Percentiles rank a stretch among this genome's conserved stretches.
Evolutionary conservation across 306 rosid species (phyloP).

Genomic region (Luffa aegyptiaca): DNA sequence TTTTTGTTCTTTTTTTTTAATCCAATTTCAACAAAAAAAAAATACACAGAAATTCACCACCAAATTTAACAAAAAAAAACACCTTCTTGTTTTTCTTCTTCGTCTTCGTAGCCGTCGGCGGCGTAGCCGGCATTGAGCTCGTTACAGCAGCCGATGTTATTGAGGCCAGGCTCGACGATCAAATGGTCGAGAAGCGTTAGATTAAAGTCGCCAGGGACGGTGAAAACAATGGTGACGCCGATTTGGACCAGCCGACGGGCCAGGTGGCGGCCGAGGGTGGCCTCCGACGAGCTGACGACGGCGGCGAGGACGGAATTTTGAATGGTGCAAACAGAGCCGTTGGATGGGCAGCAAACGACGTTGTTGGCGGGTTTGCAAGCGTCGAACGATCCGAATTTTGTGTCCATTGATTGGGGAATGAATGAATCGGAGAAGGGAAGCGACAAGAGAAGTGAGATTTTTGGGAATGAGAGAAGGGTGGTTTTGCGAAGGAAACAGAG

Average conservation of each 20-base stretch:
- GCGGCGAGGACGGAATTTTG: slow-evolving; percentile 10
- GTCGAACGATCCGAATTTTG: slow-evolving; percentile 31
- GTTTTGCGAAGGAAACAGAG: no score
- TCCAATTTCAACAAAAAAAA: no score
- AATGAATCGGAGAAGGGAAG: not conserved
- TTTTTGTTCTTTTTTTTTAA: no score
- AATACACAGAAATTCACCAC: no score
- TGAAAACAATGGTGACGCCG: slow-evolving; percentile 41
- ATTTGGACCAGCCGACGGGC: slow-evolving; percentile 38
- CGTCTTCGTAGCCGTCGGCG: slow-evolving; percentile 56
- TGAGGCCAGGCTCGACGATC: slow-evolving; percentile 36
- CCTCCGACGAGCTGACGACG: slow-evolving; percentile 5
- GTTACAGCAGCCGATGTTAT: slow-evolving; percentile 40
- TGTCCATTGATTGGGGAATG: slow-evolving; percentile 17
- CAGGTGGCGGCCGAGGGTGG: slow-evolving; percentile 44
- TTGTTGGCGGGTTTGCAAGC: slow-evolving; percentile 1
- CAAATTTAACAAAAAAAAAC: no score
- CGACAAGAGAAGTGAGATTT: not conserved
- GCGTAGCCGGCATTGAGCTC: slow-evolving; percentile 65
- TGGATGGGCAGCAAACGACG: slow-evolving; percentile 16
- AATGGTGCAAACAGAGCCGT: slow-evolving; percentile 18
- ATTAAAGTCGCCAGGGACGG: slow-evolving; percentile 54
- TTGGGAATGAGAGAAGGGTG: not conserved
- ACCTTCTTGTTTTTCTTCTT: no score
- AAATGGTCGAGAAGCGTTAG: slow-evolving; percentile 49